Base-by-base conservation (phyloP, 768 basidiomycete genomes). In the Russula lepida region DNA sequence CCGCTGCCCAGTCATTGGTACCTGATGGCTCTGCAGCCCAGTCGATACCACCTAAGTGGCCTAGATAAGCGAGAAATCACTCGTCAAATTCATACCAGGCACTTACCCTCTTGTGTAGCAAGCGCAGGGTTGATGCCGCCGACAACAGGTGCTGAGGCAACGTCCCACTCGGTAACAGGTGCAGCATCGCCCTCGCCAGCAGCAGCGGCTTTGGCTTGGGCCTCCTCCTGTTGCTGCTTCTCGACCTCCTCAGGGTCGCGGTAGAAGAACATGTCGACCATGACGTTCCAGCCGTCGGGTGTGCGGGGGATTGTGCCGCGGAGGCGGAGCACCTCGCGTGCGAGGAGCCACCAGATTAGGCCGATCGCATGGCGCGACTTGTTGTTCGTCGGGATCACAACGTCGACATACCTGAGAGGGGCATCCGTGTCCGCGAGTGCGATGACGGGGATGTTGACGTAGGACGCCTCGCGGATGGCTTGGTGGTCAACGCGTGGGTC, bases 251-350 rank as follows among this genome's bases (percentile, higher is more conserved):
- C 95, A 64, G 95, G 94, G 78, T 98, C 95, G 71, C 95, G 91
- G 85, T 98, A 98, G 87, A 98, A 94, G 88, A 95, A 95, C 88
- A 95, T 89, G 76, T 95, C 95, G 67, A 95, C 93, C 92, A 98
- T 97, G 75, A 97, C 89, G 73, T 86, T 90, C 97, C 97, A 99
- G 69, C 89, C 91, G 65, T 95, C 94, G 64, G 84, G 74, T 44
- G 92, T 88, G 69, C 97, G 85, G 62, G 93, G 88, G 75, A 98
- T 86, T 59, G 91, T 89, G 50, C 97, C 97, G 64, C 93, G 85
- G 71, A 99, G 82, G 71, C 97, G 85, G 76, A 99, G 88, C 69
- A 97, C 93, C 74, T 99, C 97, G 69, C 97, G 90, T 72, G 91
- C 90, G 68, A 99, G 89, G 70, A 99, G 76, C 92, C 92, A 97